Conservation (phyloP, 352 stramenopile species). For the Phytophthora pini region DNA sequence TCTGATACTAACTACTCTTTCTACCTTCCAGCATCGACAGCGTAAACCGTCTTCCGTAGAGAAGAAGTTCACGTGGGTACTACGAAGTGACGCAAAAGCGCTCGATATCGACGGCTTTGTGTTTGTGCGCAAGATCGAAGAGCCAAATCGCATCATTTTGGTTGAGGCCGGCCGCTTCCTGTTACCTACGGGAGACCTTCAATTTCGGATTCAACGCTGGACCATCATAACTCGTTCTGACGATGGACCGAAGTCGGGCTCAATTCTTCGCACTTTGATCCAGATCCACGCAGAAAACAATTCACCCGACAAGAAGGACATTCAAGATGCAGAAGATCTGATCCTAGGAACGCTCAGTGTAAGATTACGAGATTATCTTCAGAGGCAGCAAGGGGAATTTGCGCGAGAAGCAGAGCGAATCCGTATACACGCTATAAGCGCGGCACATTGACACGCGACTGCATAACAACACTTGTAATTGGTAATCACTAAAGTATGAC, state of each 20-base stretch:
- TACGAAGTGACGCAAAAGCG: constrained; percentile 6
- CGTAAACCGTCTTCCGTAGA: constrained; percentile 23
- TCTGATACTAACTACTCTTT: too few relatives aligned
- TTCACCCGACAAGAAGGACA: neutral
- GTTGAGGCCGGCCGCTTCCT: constrained; percentile 23
- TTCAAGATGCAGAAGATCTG: constrained; percentile 5
- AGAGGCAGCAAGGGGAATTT: constrained; percentile 10
- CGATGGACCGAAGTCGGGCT: neutral
- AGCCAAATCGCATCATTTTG: constrained; percentile 31
- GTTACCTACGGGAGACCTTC: constrained; percentile 16
- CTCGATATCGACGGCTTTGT: constrained; percentile 23
- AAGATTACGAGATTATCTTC: constrained; percentile 6
- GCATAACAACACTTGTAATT: too few relatives aligned
- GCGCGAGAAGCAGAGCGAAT: constrained; percentile 3
- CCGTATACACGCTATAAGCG: neutral
- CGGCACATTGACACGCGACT: neutral
- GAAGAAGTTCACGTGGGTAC: constrained; percentile 30
- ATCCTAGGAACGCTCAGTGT: constrained; percentile 13
- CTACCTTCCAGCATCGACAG: constrained; percentile 15
- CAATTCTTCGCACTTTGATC: constrained; percentile 14
- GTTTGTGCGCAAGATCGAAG: constrained; percentile 39
- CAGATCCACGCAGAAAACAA: constrained; percentile 7
- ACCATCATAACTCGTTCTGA: constrained; percentile 22
- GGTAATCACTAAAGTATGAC: too few relatives aligned
- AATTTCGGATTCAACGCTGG: constrained; percentile 30